Evolutionary conservation across 441 rosid species (phyloP).

Genomic region (Euphorbia schlechtendalii): DNA sequence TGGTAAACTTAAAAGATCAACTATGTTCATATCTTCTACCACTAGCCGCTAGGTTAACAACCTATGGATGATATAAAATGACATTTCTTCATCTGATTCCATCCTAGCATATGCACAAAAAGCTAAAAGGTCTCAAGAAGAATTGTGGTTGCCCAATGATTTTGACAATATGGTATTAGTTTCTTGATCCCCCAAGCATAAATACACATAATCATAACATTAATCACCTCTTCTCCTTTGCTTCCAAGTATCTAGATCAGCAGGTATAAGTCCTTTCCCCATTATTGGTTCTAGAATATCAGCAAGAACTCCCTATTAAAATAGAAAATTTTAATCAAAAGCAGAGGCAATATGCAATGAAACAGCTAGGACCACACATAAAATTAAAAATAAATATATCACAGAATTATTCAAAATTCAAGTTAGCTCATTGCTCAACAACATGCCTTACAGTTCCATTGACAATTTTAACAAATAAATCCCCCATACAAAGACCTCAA

Average conservation of each 20-base stretch:
- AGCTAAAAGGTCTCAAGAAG: background rate
- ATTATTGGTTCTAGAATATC: conserved; percentile 93
- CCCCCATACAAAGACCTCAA: background rate
- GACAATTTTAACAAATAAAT: background rate
- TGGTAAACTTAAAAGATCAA: background rate
- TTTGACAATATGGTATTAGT: background rate
- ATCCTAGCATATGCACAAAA: background rate
- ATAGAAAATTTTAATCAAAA: conserved; percentile 8
- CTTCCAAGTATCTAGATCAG: conserved; percentile 89
- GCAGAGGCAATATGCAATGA: background rate
- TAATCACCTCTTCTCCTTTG: conserved; percentile 82
- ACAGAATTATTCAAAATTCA: background rate
- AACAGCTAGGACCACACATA: background rate
- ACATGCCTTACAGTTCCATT: background rate
- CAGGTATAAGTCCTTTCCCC: conserved; percentile 98
- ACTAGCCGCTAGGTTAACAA: background rate
- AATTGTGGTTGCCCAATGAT: background rate
- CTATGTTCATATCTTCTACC: background rate
- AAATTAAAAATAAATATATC: background rate
- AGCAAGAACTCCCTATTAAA: conserved; percentile 81
- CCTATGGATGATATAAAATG: background rate
- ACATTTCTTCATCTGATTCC: background rate
- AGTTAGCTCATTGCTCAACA: background rate
- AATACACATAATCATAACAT: background rate
- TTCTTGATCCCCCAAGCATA: background rate